phyloP scores from a whole-genome alignment of 140 eudicot genomes.

The Erigeron philadelphicus region DNA sequence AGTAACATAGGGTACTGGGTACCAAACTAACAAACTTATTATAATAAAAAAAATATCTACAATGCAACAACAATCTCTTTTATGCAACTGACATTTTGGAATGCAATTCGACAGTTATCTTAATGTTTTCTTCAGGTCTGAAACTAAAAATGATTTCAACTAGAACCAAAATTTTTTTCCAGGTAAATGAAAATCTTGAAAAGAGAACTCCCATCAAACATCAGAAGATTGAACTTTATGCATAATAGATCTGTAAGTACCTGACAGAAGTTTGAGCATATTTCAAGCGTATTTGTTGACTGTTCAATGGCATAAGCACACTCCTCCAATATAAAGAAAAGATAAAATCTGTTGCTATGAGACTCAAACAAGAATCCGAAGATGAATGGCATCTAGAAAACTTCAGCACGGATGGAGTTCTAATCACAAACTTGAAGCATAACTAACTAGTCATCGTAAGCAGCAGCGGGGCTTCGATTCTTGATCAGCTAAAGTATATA shows the following conservation, averaged over 20 bases:
- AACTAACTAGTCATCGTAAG: conserved; percentile 31
- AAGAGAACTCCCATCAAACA: background rate
- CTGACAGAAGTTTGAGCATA: conserved; percentile 29
- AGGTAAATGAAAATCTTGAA: background rate
- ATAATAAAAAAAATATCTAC: background rate
- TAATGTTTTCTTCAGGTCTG: conserved; percentile 6
- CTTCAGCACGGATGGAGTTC: conserved; percentile 18
- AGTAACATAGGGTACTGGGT: background rate
- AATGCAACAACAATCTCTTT: background rate
- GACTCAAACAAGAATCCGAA: conserved; percentile 24
- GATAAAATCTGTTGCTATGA: conserved; percentile 23
- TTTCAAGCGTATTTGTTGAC: conserved; percentile 24
- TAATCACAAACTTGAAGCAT: conserved; percentile 19
- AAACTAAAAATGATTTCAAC: conserved; percentile 13
- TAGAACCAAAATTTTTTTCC: background rate
- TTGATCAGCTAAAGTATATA: conserved; percentile 53
- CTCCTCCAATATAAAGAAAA: conserved; percentile 26
- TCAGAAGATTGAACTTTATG: background rate
- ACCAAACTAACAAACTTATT: background rate
- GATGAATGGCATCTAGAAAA: conserved; percentile 22
- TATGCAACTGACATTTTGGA: background rate
- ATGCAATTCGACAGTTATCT: background rate
- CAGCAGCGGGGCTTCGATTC: conserved; percentile 47
- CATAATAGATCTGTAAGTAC: conserved; percentile 27
- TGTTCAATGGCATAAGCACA: conserved; percentile 30